phyloP scores from a whole-genome alignment of 495 filamentous ascomycete genomes.

The Aspergillus ostianus region DNA sequence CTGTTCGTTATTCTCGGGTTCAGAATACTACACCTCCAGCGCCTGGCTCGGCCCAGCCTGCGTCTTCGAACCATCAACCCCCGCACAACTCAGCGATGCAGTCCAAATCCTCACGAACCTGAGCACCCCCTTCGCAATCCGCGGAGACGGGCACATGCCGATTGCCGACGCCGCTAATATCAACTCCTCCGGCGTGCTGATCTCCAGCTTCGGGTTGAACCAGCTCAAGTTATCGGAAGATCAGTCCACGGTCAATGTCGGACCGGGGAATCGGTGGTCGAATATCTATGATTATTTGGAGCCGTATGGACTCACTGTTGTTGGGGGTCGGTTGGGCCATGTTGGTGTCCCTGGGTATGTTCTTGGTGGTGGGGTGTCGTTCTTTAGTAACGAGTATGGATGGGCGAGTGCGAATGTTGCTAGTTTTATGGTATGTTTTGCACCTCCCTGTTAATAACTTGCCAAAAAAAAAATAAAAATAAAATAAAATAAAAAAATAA shows the following conservation, averaged over 20 bases:
- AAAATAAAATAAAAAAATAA: no score
- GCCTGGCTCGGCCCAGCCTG: conserved; percentile 8
- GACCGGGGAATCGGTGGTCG: conserved; percentile 13
- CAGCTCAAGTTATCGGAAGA: conserved; percentile 8
- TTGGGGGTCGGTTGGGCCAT: conserved; percentile 18
- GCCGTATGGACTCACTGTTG: conserved; percentile 17
- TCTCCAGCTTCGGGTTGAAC: conserved; percentile 5
- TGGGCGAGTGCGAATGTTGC: conserved; percentile 39
- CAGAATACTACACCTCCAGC: conserved; percentile 10
- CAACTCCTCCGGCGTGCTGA: conserved; percentile 5
- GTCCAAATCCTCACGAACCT: conserved; percentile 2
- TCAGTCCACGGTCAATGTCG: conserved; percentile 8
- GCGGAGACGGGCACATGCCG: conserved; percentile 14
- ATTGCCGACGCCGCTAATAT: conserved; percentile 15
- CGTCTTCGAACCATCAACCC: conserved; percentile 10
- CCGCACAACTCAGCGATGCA: conserved; percentile 3
- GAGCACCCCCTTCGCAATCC: conserved; percentile 10
- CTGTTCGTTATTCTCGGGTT: neutral
- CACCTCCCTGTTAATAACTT: no score
- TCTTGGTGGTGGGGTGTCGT: conserved; percentile 31
- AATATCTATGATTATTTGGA: conserved; percentile 12
- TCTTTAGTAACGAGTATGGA: conserved; percentile 42
- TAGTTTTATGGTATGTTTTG: conserved; percentile 29
- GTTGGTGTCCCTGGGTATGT: conserved; percentile 26
- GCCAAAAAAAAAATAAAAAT: no score